These are phyloP conservation scores for Geotrichum europaeum DNA, from an alignment of 1,139 yeast genomes.

Conservation along the genomic window DNA sequence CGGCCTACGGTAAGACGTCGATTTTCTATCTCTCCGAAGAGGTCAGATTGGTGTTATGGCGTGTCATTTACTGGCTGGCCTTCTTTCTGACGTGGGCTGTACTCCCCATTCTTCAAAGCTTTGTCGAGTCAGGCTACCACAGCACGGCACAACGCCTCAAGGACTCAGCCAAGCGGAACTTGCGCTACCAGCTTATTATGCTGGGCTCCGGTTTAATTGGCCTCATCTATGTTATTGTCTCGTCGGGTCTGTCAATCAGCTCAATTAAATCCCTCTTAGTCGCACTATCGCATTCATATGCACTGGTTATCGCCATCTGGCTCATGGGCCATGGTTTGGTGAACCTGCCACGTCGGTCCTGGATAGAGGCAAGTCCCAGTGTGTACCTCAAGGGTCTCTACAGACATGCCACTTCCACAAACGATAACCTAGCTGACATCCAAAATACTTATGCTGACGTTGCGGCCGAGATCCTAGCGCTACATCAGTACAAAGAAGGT, in stretches of 20 bases:
- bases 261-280: constrained; percentile 62
- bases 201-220: constrained; percentile 51
- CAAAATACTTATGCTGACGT: constrained; percentile 59
- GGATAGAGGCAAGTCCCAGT: constrained; percentile 46
- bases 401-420: constrained; percentile 49
- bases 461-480: constrained; percentile 53
- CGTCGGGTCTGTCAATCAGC: constrained; percentile 51
- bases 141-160: constrained; percentile 42
- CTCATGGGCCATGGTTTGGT: constrained; percentile 79
- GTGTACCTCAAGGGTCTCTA: constrained; percentile 44
- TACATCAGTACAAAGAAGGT: constrained; percentile 37
- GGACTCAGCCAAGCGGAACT: constrained; percentile 54
- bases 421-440: constrained; percentile 62
- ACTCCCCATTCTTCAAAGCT: constrained; percentile 67
- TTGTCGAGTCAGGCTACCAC: constrained; percentile 63
- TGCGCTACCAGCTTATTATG: constrained; percentile 56
- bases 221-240: constrained; percentile 53
- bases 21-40: constrained; percentile 41
- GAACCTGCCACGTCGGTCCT: constrained; percentile 54
- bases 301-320: constrained; percentile 72
- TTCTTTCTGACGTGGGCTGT: constrained; percentile 66
- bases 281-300: constrained; percentile 74
- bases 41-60: constrained; percentile 58
- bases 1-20: constrained; percentile 23
- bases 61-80: constrained; percentile 72